Base-by-base conservation (phyloP, 192 early-diverging fungal species). In the Backusella australiensis region DNA sequence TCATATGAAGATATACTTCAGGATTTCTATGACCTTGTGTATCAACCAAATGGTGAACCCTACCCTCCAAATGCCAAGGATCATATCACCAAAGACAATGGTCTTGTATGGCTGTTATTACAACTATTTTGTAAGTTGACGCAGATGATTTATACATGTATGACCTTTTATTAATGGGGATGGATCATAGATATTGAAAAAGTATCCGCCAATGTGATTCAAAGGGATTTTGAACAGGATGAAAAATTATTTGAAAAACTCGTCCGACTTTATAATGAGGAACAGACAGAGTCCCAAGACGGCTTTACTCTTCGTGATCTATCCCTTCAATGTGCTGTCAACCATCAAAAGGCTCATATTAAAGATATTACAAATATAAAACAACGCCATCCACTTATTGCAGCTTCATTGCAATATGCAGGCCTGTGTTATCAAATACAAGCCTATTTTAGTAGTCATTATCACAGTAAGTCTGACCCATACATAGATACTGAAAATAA, bases 221-320 rank as follows among this genome's bases (percentile, higher is more conserved):
- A 87, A n/a, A 84, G 84, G 26, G 93, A 94, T 65, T 86, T 93
- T 78, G 85, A 84, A 14, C 83, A 84, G 26, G 92, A 93, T 67
- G 93, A 94, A 77, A 88, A 89, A 15, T 84, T 93, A 73, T 89
- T 94, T 81, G 87, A 86, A 39, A 90, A 91, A 77, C 78, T 94
- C 63, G 84, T 92, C 42, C 83, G 82, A 34, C 84, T 94, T 78
- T 94, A 93, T 75, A 92, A 93, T 79, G 91, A 92, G 67, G 85
- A 88, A 53, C 93, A 94, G 75, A 89, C 90, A 34, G 84, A 89
- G 66, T 92, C 92, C 4, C 83, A 81, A 77, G 92, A 93, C 67
- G 91, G 88, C 19, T 93, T 93, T 76, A 92, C 88, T 41, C 84
- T 93, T 68, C 88, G 93, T 23, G 93, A 94, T 63, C 80, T 93